Percentiles rank a stretch among this genome's conserved stretches.
Evolutionary conservation across 2,329 filamentous ascomycete genomes (phyloP).

Genomic region (Hypoxylon sp.): DNA sequence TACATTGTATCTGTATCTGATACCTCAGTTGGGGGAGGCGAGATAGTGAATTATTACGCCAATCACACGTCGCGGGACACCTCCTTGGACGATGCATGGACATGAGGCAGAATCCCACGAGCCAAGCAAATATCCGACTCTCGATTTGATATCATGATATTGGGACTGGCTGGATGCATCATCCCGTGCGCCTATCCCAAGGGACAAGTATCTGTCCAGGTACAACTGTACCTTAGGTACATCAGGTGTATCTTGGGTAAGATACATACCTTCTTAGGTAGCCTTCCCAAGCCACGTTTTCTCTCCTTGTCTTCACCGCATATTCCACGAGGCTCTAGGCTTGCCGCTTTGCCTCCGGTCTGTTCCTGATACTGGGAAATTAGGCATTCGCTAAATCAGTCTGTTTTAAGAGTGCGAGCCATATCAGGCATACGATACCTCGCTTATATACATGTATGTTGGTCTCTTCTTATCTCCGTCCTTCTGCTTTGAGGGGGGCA

Average conservation of each 20-base stretch:
- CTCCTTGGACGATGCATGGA: not conserved
- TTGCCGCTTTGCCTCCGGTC: not conserved
- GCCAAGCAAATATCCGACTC: not conserved
- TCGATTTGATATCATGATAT: slow-evolving; percentile 5
- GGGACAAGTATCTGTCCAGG: too few species aligned
- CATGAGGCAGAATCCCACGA: not conserved
- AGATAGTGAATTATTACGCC: slow-evolving; percentile 11
- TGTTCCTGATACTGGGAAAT: not conserved
- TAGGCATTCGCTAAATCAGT: not conserved
- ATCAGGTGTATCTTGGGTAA: too few species aligned
- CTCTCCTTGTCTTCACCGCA: not conserved
- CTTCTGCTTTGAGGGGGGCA: too few species aligned
- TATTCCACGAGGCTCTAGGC: slow-evolving; percentile 10
- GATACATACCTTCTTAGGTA: too few species aligned
- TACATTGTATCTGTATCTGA: not conserved
- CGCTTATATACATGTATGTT: too few species aligned
- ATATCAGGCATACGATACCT: too few species aligned
- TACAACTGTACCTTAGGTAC: too few species aligned
- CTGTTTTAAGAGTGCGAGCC: too few species aligned
- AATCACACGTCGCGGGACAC: slow-evolving; percentile 12
- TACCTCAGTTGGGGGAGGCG: not conserved
- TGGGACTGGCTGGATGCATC: slow-evolving; percentile 4
- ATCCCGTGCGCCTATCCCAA: slow-evolving; percentile 12
- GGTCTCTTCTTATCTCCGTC: slow-evolving; percentile 17
- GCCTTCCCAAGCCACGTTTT: too few species aligned